Base-by-base conservation (phyloP, 129 eudicot genomes). In the Centaurea solstitialis region DNA sequence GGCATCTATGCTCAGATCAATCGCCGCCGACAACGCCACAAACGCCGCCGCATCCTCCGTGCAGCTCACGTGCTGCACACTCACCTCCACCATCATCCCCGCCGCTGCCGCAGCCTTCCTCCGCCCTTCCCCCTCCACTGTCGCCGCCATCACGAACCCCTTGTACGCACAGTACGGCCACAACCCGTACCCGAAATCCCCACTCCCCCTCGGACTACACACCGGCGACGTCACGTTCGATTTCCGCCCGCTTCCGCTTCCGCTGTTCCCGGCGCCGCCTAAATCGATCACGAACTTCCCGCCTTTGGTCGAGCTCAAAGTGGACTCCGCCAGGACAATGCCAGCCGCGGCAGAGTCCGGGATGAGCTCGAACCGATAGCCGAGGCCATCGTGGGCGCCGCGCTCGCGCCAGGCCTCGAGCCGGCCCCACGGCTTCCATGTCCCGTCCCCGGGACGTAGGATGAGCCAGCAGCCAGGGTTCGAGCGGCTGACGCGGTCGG, bases 341-440 rank as follows among this genome's bases (percentile, higher is more conserved):
- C 91, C 90, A 0, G 89, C 84, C 0, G 89, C 84, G 5, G 86
- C 84, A 6, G 86, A 77, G 79, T 87, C 90, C 0, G 94, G 95
- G 45, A 87, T 83, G 35, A 89, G 86, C 61, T 87, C 98, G 43
- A 91, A 90, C n/a, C 91, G 69, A 85, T 90, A 93, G 2, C 98
- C 98, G 0, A 93, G 86, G 1, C 96, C 87, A 24, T 90, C 92
- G 0, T 70, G 53, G 11, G 90, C 61, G 7, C 94, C 94, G 0
- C 94, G 90, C 30, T 90, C 94, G 0, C 94, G 88, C 94, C 94
- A 90, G 4, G 94, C 94, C 83, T 90, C 94, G 6, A 91, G 89
- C 47, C 91, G 81, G n/a, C 96, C 96, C 96, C 96, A 91, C 4
- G 93, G 93, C 79, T 87, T 88, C 96, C 96, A 91, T 1, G 93